Evolutionary conservation across 768 basidiomycete genomes (phyloP).

Genomic region (Tricholoma matsutake): DNA sequence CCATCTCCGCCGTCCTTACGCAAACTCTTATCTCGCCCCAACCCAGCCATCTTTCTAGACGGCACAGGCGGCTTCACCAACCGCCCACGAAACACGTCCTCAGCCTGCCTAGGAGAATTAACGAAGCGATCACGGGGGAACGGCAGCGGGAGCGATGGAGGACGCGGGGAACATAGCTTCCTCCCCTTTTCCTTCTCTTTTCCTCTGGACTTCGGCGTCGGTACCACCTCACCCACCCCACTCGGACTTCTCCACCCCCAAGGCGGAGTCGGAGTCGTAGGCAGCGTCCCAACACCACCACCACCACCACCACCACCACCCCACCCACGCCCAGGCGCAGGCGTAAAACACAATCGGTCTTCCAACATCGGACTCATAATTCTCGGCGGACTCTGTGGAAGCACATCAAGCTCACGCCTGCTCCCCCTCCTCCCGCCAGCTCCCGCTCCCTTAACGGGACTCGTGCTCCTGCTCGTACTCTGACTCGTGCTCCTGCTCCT

Average conservation of each 20-base stretch:
- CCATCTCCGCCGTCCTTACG: constrained; percentile 12
- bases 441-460: constrained; percentile 16
- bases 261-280: neutral
- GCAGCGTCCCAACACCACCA: no score
- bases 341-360: constrained; percentile 53
- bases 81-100: constrained; percentile 11
- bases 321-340: constrained; percentile 16
- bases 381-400: constrained; percentile 56
- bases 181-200: constrained; percentile 1
- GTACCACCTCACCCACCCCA: neutral
- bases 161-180: constrained; percentile 3
- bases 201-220: neutral
- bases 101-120: constrained; percentile 12
- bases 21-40: neutral
- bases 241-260: neutral
- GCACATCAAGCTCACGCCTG: constrained; percentile 6
- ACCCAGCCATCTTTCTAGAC: neutral
- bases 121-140: constrained; percentile 3
- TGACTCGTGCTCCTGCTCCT: constrained; percentile 13
- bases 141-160: constrained; percentile 7
- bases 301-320: neutral
- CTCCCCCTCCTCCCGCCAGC: no score
- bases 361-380: constrained; percentile 57
- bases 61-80: neutral
- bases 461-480: constrained; percentile 25